Percentiles rank a stretch among this genome's conserved stretches.
phyloP scores from a whole-genome alignment of 805 yeast species.

The Starmerella kuoi region DNA sequence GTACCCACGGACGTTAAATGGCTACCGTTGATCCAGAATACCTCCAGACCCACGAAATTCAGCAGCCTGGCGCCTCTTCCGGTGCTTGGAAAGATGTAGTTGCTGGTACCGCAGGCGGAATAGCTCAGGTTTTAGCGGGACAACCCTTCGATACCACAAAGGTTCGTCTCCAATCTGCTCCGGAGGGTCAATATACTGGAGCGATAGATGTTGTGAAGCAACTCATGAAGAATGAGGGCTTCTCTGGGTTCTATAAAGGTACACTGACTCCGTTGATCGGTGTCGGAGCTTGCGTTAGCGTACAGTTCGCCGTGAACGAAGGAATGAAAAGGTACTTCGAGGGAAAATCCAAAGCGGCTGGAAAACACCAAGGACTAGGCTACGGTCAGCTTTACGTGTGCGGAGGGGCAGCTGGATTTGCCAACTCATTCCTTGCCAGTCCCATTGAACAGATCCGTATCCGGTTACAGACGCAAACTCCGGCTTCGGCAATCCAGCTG shows the following conservation, averaged over 20 bases:
- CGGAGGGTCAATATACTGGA: constrained; percentile 60
- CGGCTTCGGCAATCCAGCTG: constrained; percentile 35
- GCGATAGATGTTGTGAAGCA: constrained; percentile 66
- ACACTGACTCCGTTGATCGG: constrained; percentile 88
- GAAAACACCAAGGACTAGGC: constrained; percentile 27
- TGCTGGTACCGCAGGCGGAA: constrained; percentile 92
- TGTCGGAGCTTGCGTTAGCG: constrained; percentile 93
- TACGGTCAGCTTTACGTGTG: constrained; percentile 61
- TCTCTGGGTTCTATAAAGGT: constrained; percentile 80
- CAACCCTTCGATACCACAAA: constrained; percentile 95
- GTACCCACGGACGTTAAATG: too few relatives aligned
- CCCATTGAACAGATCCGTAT: constrained; percentile 95
- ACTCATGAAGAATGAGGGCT: constrained; percentile 69
- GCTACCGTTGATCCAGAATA: not conserved
- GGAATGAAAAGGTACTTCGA: constrained; percentile 73
- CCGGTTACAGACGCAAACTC: constrained; percentile 78
- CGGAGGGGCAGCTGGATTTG: constrained; percentile 87
- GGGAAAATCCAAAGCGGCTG: constrained; percentile 24
- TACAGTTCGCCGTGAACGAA: constrained; percentile 92
- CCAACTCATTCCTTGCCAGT: constrained; percentile 76
- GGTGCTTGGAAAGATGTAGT: constrained; percentile 49
- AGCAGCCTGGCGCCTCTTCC: not conserved
- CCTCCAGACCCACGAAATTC: not conserved
- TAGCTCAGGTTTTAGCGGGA: constrained; percentile 89
- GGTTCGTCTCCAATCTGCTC: constrained; percentile 81